Evolutionary conservation across 768 basidiomycete species (phyloP), one percentile per base, ranked within the genome.

Genomic region (Mycena venus): DNA sequence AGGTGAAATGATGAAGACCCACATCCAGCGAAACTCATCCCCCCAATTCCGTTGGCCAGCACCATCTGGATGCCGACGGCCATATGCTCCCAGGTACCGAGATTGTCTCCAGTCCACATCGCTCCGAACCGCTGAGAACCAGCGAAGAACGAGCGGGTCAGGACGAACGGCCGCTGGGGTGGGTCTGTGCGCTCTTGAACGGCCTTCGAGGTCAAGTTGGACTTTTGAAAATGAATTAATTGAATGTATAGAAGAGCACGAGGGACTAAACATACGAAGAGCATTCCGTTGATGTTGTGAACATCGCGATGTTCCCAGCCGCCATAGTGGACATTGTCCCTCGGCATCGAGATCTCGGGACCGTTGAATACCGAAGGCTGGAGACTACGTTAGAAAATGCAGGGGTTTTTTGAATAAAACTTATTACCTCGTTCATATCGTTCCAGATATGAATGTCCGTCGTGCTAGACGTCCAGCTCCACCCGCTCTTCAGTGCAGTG

Each of bases 321-420:
- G 34, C 94, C 96, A 78, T 96, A 86, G 80, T 99, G 97, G 51
- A 98, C 82, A 64, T 88, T 90, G 75, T 91, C 90, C 75, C 87
- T 88, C 12, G 89, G 90, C 90, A 91, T 91, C 14, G 88, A 87
- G 78, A 99, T 99, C 82, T 99, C 98, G 7, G 98, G 98, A 0
- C 98, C 98, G 77, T 99, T 98, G 87, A 99, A 99, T n/a, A 99
- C 92, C 14, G 97, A 94, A 1, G 98, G 98, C 96, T 95, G n/a
- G 32, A 29, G 44, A 80, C 75, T 25, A 82, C 66, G 49, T 67
- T n/a, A n/a, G n/a, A n/a, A n/a, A n/a, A n/a, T n/a, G n/a, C n/a
- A n/a, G n/a, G n/a, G n/a, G n/a, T n/a, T n/a, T n/a, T n/a, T n/a
- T n/a, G n/a, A n/a, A n/a, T n/a, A n/a, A n/a, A n/a, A n/a, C n/a